Evolutionary conservation across 1,284 basidiomycete genomes (phyloP), one percentile per base, ranked within the genome.

Genomic region (Afroboletus lepidellus): DNA sequence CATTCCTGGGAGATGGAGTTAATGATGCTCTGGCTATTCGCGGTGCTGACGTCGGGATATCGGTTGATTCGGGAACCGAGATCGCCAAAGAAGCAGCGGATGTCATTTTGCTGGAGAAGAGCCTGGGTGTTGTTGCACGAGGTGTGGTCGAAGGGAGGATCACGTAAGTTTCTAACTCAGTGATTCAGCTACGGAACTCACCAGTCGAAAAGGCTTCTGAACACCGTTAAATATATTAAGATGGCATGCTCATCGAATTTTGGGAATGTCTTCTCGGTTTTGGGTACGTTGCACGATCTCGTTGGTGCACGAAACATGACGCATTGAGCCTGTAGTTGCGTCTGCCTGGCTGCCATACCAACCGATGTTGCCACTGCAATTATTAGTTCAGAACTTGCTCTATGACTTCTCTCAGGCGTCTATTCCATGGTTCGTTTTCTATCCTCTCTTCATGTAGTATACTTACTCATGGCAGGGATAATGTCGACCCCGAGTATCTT

Each of bases 31-130:
- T 71, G 46, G 65, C 65, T 37, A 65, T 67, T 46, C 65, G 65
- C 7, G 63, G 69, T 16, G 95, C 96, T 2, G 96, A 98, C 68
- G 98, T 99, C 57, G 96, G 96, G 24, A 88, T 99, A 53, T 91
- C 92, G 25, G 98, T 99, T 93, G 96, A 97, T 53, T 90, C 90
- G 52, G 96, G 96, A 12, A 98, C 96, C 5, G 96, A 99, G 66
- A 96, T 99, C 16, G 94, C 96, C 16, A 98, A 98, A 72, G 95
- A 98, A 74, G 96, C 96, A 6, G 94, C 95, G 7, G 95, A 98
- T 71, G 87, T 96, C 52, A 98, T 99, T 61, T 79, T 99, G 18
- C 92, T 98, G 37, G 94, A 98, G 56, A 67, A 67, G 48, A 67
- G 66, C 18, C 60, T 67, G 37, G 66, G 18, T 3, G 67, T 71